phyloP scores from a whole-genome alignment of 2,329 filamentous ascomycete species.

The Aureobasidium mangrovei region DNA sequence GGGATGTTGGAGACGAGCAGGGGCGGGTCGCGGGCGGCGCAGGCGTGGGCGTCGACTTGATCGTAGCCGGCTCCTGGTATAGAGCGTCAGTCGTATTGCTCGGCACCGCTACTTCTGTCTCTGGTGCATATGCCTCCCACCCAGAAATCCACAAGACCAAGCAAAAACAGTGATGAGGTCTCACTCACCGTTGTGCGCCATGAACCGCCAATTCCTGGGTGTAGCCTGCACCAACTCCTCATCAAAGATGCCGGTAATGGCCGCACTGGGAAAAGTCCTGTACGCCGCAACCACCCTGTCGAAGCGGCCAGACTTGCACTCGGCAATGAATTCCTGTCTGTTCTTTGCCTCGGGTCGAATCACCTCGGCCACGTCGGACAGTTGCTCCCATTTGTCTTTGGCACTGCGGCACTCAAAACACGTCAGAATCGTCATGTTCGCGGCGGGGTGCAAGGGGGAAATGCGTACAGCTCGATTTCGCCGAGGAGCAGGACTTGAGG shows the following conservation, averaged over 20 bases:
- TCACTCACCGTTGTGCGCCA: slow-evolving; percentile 37
- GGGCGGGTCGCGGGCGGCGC: slow-evolving; percentile 49
- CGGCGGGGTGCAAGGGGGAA: background rate
- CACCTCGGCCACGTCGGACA: slow-evolving; percentile 57
- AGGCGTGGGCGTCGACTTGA: slow-evolving; percentile 65
- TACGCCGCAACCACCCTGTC: slow-evolving; percentile 58
- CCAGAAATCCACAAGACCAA: background rate
- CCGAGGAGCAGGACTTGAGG: slow-evolving; percentile 57
- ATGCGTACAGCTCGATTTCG: slow-evolving; percentile 49
- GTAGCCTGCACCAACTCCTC: slow-evolving; percentile 53
- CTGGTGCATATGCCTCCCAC: background rate
- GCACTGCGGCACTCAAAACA: slow-evolving; percentile 41
- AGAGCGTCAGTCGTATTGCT: background rate
- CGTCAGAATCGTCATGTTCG: background rate
- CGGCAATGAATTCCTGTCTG: slow-evolving; percentile 59
- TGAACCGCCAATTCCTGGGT: slow-evolving; percentile 31
- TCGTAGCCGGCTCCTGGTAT: slow-evolving; percentile 70
- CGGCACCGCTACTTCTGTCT: background rate
- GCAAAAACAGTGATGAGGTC: background rate
- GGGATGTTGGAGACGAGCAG: slow-evolving; percentile 73
- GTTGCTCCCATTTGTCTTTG: slow-evolving; percentile 52
- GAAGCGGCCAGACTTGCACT: slow-evolving; percentile 57
- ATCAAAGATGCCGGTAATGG: slow-evolving; percentile 61
- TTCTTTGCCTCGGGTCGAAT: slow-evolving; percentile 52
- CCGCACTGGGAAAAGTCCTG: slow-evolving; percentile 59